Evolutionary conservation across 805 yeast species (phyloP), one percentile per base, ranked within the genome.

Genomic region (Pichia gijzeniarum): DNA sequence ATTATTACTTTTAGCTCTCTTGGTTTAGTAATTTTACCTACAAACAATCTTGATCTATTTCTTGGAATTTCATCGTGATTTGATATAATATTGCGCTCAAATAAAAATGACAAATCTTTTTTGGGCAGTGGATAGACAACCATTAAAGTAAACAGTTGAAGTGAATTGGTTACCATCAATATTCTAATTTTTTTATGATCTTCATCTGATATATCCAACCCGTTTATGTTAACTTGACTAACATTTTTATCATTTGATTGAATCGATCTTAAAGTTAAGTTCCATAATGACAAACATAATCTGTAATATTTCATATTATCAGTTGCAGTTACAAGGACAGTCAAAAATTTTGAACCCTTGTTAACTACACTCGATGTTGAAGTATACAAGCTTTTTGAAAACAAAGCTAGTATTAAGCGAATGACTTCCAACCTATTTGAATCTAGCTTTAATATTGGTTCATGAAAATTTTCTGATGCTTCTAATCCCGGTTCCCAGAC

Each of bases 401-500:
- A 68, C 6, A 90, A 62, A 0, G 81, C 69, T 7, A 85, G 55
- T 10, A 91, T 45, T 7, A 88, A 65, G 40, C 82, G 68, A 33
- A 91, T 53, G 2, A 85, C 65, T 56, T 85, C 95, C 5, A 80
- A 64, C 54, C 95, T 73, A 57, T 85, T 79, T 21, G 78, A 59
- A 53, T 85, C 90, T 35, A 77, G 56, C 19, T 67, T 64, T 1
- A 74, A 64, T 16, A 58, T 64, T 38, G 68, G 76, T 31, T 44
- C 55, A 32, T 53, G 40, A 36, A 47, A 54, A 6, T 43, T 43
- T 4, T 50, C 61, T 2, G 61, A 55, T 3, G 67, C 59, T 2
- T 87, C 90, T 28, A 89, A 72, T 5, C 96, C 96, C 3, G 84
- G 78, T 54, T 85, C 95, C 96, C 96, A 89, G 1, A 83, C 68